Conservation (phyloP, 192 early-diverging fungal genomes). For the Rhizoclosmatium globosum region DNA sequence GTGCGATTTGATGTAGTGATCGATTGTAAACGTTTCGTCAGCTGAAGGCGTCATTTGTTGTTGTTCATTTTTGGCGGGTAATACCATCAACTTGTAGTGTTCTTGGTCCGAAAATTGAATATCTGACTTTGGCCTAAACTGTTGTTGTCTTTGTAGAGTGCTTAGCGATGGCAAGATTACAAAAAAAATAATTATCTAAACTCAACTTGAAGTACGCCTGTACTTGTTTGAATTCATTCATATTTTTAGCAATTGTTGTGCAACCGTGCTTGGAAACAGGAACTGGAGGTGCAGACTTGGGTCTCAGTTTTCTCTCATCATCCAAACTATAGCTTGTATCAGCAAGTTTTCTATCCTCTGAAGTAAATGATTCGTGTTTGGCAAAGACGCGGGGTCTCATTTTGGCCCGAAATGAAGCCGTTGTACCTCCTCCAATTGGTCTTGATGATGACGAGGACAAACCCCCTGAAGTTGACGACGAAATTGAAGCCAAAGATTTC, state of each 20-base stretch:
- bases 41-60: neutral
- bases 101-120: neutral
- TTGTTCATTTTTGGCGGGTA: neutral
- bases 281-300: neutral
- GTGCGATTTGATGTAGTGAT: neutral
- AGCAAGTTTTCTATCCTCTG: too few species aligned
- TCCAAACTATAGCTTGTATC: too few species aligned
- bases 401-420: neutral
- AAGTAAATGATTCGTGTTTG: neutral
- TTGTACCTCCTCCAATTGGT: slow-evolving; percentile 12
- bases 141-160: neutral
- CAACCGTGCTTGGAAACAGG: neutral
- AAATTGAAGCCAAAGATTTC: too few species aligned
- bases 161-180: neutral
- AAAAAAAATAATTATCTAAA: neutral
- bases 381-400: neutral
- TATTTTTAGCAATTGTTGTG: neutral
- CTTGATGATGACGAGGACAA: neutral
- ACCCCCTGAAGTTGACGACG: neutral
- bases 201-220: neutral
- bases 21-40: neutral
- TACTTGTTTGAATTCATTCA: neutral
- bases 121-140: neutral
- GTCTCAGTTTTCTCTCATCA: neutral
- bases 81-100: neutral